These are phyloP conservation scores for Wallemia ichthyophaga DNA, from an alignment of 1,284 basidiomycete species.

Conservation along the genomic window DNA sequence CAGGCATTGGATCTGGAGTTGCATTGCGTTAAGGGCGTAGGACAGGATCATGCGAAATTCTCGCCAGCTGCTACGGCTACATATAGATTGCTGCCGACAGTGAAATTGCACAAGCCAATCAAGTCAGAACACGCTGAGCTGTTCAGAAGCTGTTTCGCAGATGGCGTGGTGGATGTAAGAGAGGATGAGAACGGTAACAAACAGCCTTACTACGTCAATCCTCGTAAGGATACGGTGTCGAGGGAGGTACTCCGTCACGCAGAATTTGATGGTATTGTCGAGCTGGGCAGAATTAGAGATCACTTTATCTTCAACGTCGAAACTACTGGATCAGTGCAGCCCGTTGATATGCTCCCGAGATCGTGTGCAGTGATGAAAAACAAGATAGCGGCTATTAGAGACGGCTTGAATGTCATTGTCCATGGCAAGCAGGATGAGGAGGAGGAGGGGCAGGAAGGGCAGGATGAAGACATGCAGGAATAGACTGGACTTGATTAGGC, in stretches of 20 bases:
- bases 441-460: background rate
- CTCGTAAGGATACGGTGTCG: conserved; percentile 63
- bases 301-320: conserved; percentile 75
- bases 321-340: conserved; percentile 59
- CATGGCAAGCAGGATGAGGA: background rate
- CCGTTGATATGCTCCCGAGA: conserved; percentile 55
- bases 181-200: conserved; percentile 27
- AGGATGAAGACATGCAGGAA: background rate
- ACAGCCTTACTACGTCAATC: conserved; percentile 25
- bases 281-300: conserved; percentile 61
- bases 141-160: conserved; percentile 63
- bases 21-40: conserved; percentile 81
- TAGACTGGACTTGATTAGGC: background rate
- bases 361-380: conserved; percentile 50
- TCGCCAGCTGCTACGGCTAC: conserved; percentile 58
- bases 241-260: conserved; percentile 74
- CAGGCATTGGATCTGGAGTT: conserved; percentile 43
- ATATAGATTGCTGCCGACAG: conserved; percentile 68
- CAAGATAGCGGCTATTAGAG: conserved; percentile 27
- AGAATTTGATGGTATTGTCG: conserved; percentile 61
- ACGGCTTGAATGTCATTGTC: background rate
- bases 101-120: conserved; percentile 44
- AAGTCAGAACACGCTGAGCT: conserved; percentile 30
- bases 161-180: conserved; percentile 48
- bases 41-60: conserved; percentile 90